Evolutionary conservation across 306 rosid species (phyloP).

Genomic region (Cucurbita argyrosperma): DNA sequence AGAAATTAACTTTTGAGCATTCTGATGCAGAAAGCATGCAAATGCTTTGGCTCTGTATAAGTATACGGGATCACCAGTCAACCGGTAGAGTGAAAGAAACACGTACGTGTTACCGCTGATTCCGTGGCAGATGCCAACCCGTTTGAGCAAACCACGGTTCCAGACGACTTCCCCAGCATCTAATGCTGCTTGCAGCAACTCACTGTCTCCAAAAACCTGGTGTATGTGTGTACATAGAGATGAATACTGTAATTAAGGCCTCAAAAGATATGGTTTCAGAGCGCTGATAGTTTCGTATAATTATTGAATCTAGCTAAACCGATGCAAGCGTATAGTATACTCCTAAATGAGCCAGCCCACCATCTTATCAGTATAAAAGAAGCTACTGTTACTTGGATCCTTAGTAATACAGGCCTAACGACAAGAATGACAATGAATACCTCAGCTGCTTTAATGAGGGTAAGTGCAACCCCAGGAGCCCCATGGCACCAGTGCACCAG

Average conservation of each 20-base stretch:
- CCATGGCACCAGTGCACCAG: constrained; percentile 97
- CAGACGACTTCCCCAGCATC: constrained; percentile 70
- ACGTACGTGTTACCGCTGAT: constrained; percentile 68
- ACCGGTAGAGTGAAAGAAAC: constrained; percentile 62
- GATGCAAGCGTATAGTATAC: neutral
- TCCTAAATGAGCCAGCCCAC: neutral
- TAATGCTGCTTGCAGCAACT: constrained; percentile 54
- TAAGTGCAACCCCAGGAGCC: constrained; percentile 67
- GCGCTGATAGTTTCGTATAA: neutral
- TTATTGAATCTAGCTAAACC: neutral
- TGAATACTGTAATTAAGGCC: neutral
- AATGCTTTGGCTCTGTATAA: constrained; percentile 70
- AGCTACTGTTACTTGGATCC: neutral
- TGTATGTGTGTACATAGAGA: neutral
- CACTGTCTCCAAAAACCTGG: constrained; percentile 52
- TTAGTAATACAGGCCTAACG: neutral
- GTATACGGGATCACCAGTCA: constrained; percentile 44
- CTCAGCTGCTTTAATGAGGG: constrained; percentile 68
- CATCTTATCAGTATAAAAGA: neutral
- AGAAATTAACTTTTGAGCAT: constrained; percentile 33
- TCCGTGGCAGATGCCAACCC: constrained; percentile 80
- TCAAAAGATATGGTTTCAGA: neutral
- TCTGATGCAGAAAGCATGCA: constrained; percentile 57
- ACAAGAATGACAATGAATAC: constrained; percentile 16
- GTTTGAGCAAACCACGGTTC: constrained; percentile 65